Evolutionary conservation across 352 stramenopile genomes (phyloP).

Genomic region (Globisporangium canariense): DNA sequence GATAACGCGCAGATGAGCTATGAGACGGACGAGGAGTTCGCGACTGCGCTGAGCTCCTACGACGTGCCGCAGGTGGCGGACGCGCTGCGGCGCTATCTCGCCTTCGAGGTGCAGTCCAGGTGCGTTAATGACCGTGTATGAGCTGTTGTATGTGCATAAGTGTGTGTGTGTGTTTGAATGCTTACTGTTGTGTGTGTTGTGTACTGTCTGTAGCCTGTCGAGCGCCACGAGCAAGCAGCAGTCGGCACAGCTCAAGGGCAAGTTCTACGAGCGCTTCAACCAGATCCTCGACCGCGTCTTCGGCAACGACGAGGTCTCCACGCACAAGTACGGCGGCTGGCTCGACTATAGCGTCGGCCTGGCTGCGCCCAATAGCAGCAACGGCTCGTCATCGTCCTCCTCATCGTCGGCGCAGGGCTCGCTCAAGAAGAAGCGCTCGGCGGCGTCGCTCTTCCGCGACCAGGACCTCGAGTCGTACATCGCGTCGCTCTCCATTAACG

Average conservation of each 20-base stretch:
- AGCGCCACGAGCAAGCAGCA: conserved; percentile 62
- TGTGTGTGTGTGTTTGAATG: not conserved
- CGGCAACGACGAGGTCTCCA: conserved; percentile 67
- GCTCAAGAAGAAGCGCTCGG: conserved; percentile 42
- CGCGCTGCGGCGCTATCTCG: conserved; percentile 63
- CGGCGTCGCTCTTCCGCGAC: conserved; percentile 30
- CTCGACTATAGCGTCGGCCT: conserved; percentile 76
- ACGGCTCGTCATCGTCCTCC: not conserved
- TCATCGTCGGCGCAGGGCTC: conserved; percentile 17
- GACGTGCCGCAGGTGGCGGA: conserved; percentile 56
- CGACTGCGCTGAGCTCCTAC: conserved; percentile 58
- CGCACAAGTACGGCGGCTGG: conserved; percentile 78
- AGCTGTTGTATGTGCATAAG: not conserved
- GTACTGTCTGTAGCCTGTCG: conserved; percentile 24
- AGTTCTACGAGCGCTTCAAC: conserved; percentile 87
- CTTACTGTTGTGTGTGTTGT: not conserved
- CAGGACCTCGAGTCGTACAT: conserved; percentile 61
- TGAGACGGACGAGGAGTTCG: conserved; percentile 75
- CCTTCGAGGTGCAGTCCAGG: conserved; percentile 67
- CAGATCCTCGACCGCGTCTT: conserved; percentile 80
- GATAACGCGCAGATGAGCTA: conserved; percentile 29
- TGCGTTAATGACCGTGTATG: not conserved
- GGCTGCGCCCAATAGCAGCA: conserved; percentile 11
- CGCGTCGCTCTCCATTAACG: conserved; percentile 38
- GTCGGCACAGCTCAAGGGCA: conserved; percentile 70